Base-by-base conservation (phyloP, 2,329 filamentous ascomycete genomes). In the Alternaria novae-zelandiae region DNA sequence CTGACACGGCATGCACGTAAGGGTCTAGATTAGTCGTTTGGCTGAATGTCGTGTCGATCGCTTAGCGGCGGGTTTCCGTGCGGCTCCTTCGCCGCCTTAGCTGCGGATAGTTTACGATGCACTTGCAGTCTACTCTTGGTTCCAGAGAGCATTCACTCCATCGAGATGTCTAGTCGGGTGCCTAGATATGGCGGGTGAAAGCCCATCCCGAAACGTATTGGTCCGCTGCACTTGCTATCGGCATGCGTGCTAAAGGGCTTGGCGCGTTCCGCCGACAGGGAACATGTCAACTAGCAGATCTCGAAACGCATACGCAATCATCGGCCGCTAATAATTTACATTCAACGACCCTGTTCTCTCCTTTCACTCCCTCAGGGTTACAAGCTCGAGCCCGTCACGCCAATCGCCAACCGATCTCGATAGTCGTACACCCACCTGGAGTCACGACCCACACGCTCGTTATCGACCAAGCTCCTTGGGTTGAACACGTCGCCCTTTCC, bases 221-320 rank as follows among this genome's bases (percentile, higher is more conserved):
- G 57, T 30, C 36, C 57, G 54, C 46, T 54, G 58, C 64, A 53
- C 49, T 36, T 64, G 55, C 63, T 58, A 55, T 50, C 57, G 55
- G 63, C 59, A 50, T 63, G 56, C 61, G 65, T 57, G 30, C 55
- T 61, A 59, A 54, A 47, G 25, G 44, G 51, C 58, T 67, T 67
- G 64, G 64, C 62, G 49, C 61, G 59, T 60, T 59, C 54, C 59
- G 57, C 58, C 61, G 47, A 61, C 65, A 63, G 64, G 53, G 61
- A 64, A 57, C 68, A 56, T 62, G 57, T 54, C 57, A 36, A 61
- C 63, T 65, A 57, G 64, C 61, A 59, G 53, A 59, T 64, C 60
- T 65, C 65, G 61, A 67, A 65, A 65, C 65, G 63, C 66, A 67
- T 69, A 70, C 66, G 66, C 67, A 71, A 70, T 71, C 61, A 64